Percentiles rank a stretch among this genome's conserved stretches.
Evolutionary conservation across 768 basidiomycete species (phyloP).

Genomic region (Termitomyces eurrhizus): DNA sequence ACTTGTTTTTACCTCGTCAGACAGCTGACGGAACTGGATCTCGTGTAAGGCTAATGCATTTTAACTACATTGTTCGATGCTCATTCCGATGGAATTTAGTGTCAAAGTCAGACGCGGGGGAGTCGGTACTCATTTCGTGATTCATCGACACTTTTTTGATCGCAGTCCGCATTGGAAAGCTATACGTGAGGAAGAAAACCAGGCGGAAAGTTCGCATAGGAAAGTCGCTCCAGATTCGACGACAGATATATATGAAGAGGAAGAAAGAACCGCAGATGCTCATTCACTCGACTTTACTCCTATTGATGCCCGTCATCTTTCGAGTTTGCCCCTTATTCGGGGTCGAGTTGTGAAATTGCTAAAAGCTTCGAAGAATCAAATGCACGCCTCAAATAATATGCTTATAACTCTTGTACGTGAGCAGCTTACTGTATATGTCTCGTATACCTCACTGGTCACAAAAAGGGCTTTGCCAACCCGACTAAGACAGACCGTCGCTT

Average conservation of each 20-base stretch:
- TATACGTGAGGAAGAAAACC: conserved; percentile 66
- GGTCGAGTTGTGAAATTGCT: conserved; percentile 70
- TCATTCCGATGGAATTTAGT: conserved; percentile 28
- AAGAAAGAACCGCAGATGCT: conserved; percentile 29
- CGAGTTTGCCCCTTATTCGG: conserved; percentile 69
- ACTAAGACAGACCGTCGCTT: conserved; percentile 79
- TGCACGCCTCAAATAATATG: conserved; percentile 73
- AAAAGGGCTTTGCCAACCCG: conserved; percentile 72
- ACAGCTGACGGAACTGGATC: conserved; percentile 66
- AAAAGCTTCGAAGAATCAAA: conserved; percentile 62
- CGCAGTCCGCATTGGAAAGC: conserved; percentile 71
- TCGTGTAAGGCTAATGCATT: conserved; percentile 49
- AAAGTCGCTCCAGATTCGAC: conserved; percentile 4
- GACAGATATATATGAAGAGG: conserved; percentile 27
- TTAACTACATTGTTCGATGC: background rate
- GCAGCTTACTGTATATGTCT: background rate
- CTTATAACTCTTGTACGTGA: conserved; percentile 66
- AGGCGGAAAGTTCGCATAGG: conserved; percentile 34
- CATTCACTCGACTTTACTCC: conserved; percentile 55
- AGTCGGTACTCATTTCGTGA: conserved; percentile 70
- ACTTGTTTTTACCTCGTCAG: conserved; percentile 85
- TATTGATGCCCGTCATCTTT: conserved; percentile 74
- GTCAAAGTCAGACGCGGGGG: conserved; percentile 78
- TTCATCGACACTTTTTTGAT: conserved; percentile 84
- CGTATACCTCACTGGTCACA: background rate